Base-by-base conservation (phyloP, 148 eudicot genomes). In the Vaccinium myrtillus region DNA sequence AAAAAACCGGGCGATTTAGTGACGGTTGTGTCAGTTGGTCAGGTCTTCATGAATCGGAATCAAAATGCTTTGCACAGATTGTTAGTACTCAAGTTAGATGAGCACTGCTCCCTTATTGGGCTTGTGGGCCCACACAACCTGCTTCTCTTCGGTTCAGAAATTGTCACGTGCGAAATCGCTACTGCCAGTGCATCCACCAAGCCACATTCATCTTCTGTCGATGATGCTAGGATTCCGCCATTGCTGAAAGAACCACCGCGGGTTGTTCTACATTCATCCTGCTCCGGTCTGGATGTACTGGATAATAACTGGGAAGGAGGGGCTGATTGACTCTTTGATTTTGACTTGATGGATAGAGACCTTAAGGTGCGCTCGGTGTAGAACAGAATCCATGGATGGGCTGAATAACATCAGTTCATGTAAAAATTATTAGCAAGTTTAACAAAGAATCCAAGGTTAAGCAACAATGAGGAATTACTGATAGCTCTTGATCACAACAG, bases 331-430 rank as follows among this genome's bases (percentile, higher is more conserved):
- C 77, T 78, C 76, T 87, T 93, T 16, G 84, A 55, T 83, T 89
- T 96, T 75, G 92, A 86, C 84, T 92, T 93, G 86, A 90, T 67
- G 69, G 90, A 86, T 43, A 90, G 83, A 0, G 94, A 87, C 81
- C 83, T 91, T 73, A 94, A 84, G 48, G 85, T 87, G 58, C 87
- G 92, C 59, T 94, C 94, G 1, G 98, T 93, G 88, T 94, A 91
- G 90, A 96, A 96, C 83, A 93, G 56, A 84, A 96, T 90, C 94
- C 97, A 96, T 78, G 99, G 98, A 92, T 96, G 98, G 70, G 91
- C 98, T 96, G 87, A 49, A 18, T 3, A 19, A 49, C 27, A 50
- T 54, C 69, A 30, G 21, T 50, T 21, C 7, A 30, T 25, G 18
- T 11, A 69, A 75, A 21, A 69, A 16, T 69, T 27, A 69, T 12